phyloP scores from a whole-genome alignment of 2,329 filamentous ascomycete genomes.

The Eutypella sp. region DNA sequence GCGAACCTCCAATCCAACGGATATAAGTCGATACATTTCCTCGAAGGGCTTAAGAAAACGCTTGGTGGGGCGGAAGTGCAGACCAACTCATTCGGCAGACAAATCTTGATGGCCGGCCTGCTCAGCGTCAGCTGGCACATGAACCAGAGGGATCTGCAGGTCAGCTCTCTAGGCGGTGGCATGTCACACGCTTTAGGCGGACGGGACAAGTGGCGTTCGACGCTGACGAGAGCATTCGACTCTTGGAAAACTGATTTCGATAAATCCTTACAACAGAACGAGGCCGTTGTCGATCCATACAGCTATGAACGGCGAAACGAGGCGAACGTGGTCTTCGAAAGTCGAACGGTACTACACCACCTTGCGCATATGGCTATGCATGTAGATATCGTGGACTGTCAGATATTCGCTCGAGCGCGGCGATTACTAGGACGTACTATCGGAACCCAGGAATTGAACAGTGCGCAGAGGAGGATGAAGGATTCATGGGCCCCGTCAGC shows the following conservation, averaged over 20 bases:
- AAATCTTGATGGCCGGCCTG: conserved; percentile 88
- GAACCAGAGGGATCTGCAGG: conserved; percentile 91
- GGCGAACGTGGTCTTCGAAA: conserved; percentile 69
- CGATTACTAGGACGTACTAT: conserved; percentile 82
- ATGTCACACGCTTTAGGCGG: conserved; percentile 76
- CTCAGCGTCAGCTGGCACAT: conserved; percentile 96
- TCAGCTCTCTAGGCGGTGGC: conserved; percentile 71
- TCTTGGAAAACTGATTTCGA: conserved; percentile 93
- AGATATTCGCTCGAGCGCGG: conserved; percentile 88
- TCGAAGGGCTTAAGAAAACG: conserved; percentile 86
- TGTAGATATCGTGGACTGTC: conserved; percentile 93
- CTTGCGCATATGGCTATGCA: conserved; percentile 98
- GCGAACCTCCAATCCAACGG: conserved; percentile 74
- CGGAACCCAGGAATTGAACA: conserved; percentile 72
- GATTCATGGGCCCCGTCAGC: conserved; percentile 86
- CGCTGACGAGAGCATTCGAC: conserved; percentile 83
- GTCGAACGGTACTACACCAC: conserved; percentile 83
- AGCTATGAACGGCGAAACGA: conserved; percentile 59
- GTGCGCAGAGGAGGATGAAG: conserved; percentile 77
- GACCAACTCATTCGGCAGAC: conserved; percentile 90
- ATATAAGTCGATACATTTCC: conserved; percentile 78
- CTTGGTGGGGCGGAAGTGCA: conserved; percentile 79
- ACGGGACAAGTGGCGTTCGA: conserved; percentile 84
- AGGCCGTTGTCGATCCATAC: conserved; percentile 49
- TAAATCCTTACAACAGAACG: conserved; percentile 63